phyloP scores from a whole-genome alignment of 2,329 filamentous ascomycete species.

The Leptographium procerum region DNA sequence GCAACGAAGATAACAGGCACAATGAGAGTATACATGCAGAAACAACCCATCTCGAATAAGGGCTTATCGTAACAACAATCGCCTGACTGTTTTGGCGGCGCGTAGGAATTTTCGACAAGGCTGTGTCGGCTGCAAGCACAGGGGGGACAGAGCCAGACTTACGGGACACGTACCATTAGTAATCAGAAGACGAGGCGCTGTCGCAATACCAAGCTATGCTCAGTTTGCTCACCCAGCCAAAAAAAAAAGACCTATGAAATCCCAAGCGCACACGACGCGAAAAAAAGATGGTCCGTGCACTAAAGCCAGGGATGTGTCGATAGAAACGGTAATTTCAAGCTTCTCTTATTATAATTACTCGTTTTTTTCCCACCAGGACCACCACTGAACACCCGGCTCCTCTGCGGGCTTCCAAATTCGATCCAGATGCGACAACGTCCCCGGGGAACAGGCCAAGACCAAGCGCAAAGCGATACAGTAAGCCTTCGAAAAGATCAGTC shows the following conservation, averaged over 20 bases:
- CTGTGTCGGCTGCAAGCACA: too few species aligned
- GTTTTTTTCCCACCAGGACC: background rate
- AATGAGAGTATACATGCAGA: too few species aligned
- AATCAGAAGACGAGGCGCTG: too few species aligned
- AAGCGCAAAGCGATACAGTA: background rate
- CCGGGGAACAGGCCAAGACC: background rate
- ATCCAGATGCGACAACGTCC: background rate
- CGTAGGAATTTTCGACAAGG: background rate
- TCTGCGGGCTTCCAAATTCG: background rate
- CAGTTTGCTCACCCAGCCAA: background rate
- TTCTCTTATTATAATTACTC: too few species aligned
- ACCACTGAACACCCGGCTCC: background rate
- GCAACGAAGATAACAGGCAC: too few species aligned
- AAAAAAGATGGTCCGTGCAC: background rate
- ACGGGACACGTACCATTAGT: too few species aligned
- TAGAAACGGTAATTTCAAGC: background rate
- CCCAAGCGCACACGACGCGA: background rate
- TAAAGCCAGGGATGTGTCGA: background rate
- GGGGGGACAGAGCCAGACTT: too few species aligned
- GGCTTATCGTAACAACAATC: background rate
- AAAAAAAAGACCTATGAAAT: background rate
- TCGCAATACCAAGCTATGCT: background rate
- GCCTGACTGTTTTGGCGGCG: background rate
- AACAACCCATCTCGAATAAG: background rate
- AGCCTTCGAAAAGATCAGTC: background rate